These are phyloP conservation scores for Penicillium sp. DNA, from an alignment of 2,329 filamentous ascomycete genomes.

Conservation along the genomic window DNA sequence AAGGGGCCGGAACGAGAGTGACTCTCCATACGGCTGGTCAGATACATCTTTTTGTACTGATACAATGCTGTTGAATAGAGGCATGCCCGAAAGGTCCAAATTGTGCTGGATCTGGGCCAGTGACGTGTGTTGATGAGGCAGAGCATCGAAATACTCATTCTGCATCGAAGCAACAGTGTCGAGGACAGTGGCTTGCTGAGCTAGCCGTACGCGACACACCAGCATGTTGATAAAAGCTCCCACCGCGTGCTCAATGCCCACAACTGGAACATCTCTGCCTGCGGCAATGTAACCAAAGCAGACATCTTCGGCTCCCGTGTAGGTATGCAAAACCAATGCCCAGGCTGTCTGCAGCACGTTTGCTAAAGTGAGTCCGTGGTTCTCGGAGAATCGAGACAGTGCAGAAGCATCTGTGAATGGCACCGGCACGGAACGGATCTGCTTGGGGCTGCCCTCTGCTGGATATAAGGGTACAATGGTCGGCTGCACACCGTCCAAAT, in stretches of 20 bases:
- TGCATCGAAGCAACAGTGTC: neutral
- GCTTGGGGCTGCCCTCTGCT: neutral
- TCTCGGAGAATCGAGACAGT: conserved; percentile 62
- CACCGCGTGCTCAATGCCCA: neutral
- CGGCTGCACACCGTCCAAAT: neutral
- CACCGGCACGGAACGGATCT: neutral
- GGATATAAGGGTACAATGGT: neutral
- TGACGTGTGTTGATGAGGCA: neutral
- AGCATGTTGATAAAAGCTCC: neutral
- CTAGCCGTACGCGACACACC: neutral
- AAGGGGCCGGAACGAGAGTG: conserved; percentile 1
- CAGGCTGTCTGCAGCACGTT: neutral
- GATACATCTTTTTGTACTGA: conserved; percentile 50
- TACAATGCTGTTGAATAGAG: conserved; percentile 31
- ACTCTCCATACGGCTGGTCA: neutral
- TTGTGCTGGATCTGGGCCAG: neutral
- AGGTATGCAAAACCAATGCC: neutral
- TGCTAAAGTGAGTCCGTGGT: neutral
- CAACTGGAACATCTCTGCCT: no score
- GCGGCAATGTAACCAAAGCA: neutral
- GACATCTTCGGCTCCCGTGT: neutral
- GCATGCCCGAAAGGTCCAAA: neutral
- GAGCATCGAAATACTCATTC: neutral
- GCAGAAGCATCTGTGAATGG: conserved; percentile 66
- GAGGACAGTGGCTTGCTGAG: neutral